Percentiles rank a stretch among this genome's conserved stretches.
Conservation (phyloP, 805 yeast species). For the Groenewaldozyma salmanticensis region DNA sequence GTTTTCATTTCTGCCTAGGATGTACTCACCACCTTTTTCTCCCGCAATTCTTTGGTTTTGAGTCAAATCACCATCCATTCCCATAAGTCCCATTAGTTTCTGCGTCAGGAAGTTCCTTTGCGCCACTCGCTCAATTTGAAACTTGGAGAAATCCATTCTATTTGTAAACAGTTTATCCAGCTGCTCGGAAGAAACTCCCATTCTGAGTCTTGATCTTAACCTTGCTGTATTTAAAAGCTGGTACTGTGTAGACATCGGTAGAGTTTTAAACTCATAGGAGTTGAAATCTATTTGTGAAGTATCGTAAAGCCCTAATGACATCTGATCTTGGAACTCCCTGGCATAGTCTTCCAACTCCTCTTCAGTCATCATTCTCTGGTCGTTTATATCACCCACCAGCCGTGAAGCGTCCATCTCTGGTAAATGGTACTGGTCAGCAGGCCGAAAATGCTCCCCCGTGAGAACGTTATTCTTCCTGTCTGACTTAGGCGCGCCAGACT, state of each 20-base stretch:
- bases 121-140: conserved; percentile 88
- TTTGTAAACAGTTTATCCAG: conserved; percentile 71
- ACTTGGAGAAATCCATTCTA: conserved; percentile 81
- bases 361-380: conserved; percentile 64
- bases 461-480: neutral
- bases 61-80: conserved; percentile 46
- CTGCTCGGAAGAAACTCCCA: conserved; percentile 93
- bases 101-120: conserved; percentile 88
- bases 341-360: conserved; percentile 59
- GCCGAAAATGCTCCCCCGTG: conserved; percentile 29
- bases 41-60: conserved; percentile 49
- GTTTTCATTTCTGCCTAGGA: conserved; percentile 61
- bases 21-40: conserved; percentile 67
- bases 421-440: conserved; percentile 75
- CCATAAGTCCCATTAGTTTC: conserved; percentile 70
- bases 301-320: conserved; percentile 28
- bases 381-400: conserved; percentile 44
- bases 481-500: neutral
- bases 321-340: conserved; percentile 46
- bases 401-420: conserved; percentile 50
- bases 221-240: conserved; percentile 78
- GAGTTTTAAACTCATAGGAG: conserved; percentile 59
- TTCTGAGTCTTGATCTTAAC: conserved; percentile 75
- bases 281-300: conserved; percentile 63
- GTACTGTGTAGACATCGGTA: conserved; percentile 84